phyloP scores from a whole-genome alignment of 2,329 filamentous ascomycete genomes.

The Aspergillus neoniger region DNA sequence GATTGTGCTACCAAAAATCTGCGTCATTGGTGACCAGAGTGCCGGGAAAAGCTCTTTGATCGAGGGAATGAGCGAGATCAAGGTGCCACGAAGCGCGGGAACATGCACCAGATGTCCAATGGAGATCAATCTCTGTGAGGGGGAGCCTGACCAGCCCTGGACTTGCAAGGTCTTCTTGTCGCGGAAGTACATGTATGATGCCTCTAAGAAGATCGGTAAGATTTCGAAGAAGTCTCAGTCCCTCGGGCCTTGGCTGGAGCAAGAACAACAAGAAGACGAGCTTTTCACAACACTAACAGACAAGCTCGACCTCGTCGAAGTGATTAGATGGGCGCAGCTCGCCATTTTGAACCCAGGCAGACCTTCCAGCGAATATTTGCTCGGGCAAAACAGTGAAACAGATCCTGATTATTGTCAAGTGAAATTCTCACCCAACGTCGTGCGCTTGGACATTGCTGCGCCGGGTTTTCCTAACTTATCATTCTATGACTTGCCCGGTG shows the following conservation, averaged over 20 bases:
- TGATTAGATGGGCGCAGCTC: constrained; percentile 73
- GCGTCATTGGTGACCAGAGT: constrained; percentile 81
- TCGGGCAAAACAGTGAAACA: constrained; percentile 46
- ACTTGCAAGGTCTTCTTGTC: constrained; percentile 68
- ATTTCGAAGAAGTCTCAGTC: constrained; percentile 55
- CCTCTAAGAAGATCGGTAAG: constrained; percentile 37
- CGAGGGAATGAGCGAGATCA: constrained; percentile 66
- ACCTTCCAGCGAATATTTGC: constrained; percentile 57
- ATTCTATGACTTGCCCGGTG: constrained; percentile 82
- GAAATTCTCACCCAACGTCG: constrained; percentile 79
- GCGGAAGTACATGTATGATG: constrained; percentile 61
- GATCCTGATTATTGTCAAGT: constrained; percentile 47
- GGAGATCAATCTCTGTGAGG: constrained; percentile 69
- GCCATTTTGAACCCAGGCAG: constrained; percentile 71
- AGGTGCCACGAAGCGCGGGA: constrained; percentile 68
- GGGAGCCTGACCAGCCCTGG: constrained; percentile 55
- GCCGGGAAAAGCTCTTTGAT: constrained; percentile 75
- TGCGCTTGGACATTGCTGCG: constrained; percentile 73
- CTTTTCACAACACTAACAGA: constrained; percentile 66
- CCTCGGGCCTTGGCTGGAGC: constrained; percentile 67
- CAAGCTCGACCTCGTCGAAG: constrained; percentile 64
- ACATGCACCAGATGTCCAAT: constrained; percentile 81
- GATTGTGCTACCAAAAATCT: constrained; percentile 73
- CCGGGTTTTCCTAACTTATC: constrained; percentile 71
- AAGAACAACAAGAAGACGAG: constrained; percentile 44